These are phyloP conservation scores for Colletotrichum sp. DNA, from an alignment of 2,329 filamentous ascomycete genomes.

Conservation along the genomic window DNA sequence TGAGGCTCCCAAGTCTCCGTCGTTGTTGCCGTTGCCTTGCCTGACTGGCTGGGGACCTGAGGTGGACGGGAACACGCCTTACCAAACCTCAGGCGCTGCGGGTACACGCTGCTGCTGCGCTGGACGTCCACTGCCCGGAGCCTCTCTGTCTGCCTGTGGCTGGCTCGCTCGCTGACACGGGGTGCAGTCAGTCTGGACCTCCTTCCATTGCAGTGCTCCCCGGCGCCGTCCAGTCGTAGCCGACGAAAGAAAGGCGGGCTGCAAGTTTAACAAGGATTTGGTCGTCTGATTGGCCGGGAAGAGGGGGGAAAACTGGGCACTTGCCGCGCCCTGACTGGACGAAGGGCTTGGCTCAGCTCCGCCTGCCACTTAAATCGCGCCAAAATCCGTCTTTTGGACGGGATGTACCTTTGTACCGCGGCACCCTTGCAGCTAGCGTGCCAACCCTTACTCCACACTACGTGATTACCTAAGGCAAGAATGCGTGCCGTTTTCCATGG, in stretches of 20 bases:
- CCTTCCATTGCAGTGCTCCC: not conserved
- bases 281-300: slow-evolving; percentile 1
- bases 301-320: not conserved
- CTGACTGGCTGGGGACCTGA: not conserved
- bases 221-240: not conserved
- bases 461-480: not conserved
- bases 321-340: slow-evolving; percentile 9
- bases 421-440: not conserved
- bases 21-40: not conserved
- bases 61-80: not conserved
- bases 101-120: not conserved
- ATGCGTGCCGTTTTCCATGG: not conserved
- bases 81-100: not conserved
- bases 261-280: not conserved
- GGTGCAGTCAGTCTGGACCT: not conserved
- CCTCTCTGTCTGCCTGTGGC: not conserved
- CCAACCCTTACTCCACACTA: not conserved
- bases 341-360: not conserved
- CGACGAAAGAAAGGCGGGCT: not conserved
- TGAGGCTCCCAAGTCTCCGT: slow-evolving; percentile 4
- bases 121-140: not conserved
- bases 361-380: slow-evolving; percentile 3
- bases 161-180: not conserved
- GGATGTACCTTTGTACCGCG: not conserved
- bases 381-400: not conserved